These are phyloP conservation scores for Ormosia emarginata DNA, from an alignment of 306 rosid genomes.

Conservation along the genomic window DNA sequence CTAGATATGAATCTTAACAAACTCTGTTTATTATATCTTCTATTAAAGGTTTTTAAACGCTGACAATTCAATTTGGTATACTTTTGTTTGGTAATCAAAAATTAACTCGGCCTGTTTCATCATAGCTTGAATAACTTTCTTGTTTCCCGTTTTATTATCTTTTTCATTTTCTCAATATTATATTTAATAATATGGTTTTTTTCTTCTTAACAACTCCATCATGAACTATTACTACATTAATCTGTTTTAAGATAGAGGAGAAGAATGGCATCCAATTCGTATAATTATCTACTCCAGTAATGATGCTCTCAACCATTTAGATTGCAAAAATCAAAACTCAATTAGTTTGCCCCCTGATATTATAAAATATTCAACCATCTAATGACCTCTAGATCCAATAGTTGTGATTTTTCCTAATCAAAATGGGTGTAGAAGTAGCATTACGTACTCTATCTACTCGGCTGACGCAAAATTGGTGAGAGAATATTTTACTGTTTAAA, in stretches of 20 bases:
- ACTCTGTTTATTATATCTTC: neutral
- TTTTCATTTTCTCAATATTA: too few species aligned
- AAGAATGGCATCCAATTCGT: neutral
- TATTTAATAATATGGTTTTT: too few species aligned
- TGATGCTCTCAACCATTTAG: neutral
- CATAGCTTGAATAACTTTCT: neutral
- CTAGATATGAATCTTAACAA: too few species aligned
- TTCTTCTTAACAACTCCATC: too few species aligned
- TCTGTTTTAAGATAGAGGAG: neutral
- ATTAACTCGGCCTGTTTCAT: neutral
- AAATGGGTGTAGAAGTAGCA: neutral
- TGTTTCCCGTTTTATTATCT: neutral
- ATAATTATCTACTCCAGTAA: neutral
- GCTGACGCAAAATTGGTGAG: too few species aligned
- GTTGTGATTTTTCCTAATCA: too few species aligned
- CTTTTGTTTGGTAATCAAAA: neutral
- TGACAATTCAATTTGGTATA: neutral
- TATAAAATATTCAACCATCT: too few species aligned
- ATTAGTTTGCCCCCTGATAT: too few species aligned
- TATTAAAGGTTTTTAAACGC: neutral
- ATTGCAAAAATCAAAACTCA: neutral
- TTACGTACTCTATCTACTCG: too few species aligned
- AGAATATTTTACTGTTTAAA: too few species aligned
- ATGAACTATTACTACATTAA: too few species aligned
- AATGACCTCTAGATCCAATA: too few species aligned